Base-by-base conservation (phyloP, 2,329 filamentous ascomycete genomes). In the Penicillium sp. region DNA sequence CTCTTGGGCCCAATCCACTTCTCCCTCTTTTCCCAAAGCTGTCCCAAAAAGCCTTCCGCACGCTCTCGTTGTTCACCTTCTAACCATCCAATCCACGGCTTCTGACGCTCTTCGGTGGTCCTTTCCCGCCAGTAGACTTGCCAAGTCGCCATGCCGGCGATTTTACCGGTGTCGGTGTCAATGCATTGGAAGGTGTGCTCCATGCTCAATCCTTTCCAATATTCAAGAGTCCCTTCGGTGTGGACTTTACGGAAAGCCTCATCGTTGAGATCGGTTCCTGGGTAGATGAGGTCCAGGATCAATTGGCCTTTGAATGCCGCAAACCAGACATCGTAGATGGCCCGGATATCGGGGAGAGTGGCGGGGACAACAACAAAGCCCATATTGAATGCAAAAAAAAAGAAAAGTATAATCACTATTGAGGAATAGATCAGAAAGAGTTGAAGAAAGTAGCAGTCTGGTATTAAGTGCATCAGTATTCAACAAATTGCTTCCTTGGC, bases 121-220 rank as follows among this genome's bases (percentile, higher is more conserved):
- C 75, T 67, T 63, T 73, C 67, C 23, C 64, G 60, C 51, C 79
- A 57, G 61, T 78, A 79, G 6, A 78, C 69, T 56, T 82, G 78
- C 62, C 74, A 77, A 19, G 82, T 71, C 2, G 73, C 78, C 76
- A 82, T 81, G 49, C 80, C 80, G 23, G 80, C 71, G 37, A 81
- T 75, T 31, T 77, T 72, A 15, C 75, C 74, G 0, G 73, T 78
- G 4, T 72, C 71, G 7, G 72, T 74, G 61, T 82, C 79, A 29
- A 56, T 51, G 9, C 54, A 79, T 67, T 82, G 82, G 59, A 77
- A 69, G 6, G 79, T 82, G 65, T 81, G 79, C 57, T 81, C 68
- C 13, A 71, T 66, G 57, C 68, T 74, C 13, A 68, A 73, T n/a
- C 46, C 54, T 42, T 74, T 67, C 73, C 71, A 73, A 41, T 69